Conservation (phyloP, 352 stramenopile genomes). For the Elongisporangium senticosum region DNA sequence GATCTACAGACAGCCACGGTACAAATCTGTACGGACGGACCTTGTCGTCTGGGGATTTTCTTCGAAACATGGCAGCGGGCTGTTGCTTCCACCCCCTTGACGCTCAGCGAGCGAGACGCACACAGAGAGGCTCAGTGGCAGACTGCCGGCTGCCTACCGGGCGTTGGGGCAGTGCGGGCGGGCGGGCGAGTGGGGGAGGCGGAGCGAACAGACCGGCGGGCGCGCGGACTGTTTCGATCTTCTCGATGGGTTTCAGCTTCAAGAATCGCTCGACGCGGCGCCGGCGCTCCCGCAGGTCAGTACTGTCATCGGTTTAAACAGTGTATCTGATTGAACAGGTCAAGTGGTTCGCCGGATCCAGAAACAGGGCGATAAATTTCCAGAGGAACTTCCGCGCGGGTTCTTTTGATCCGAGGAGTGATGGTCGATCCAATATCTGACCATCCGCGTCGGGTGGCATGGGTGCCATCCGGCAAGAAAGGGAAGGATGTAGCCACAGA, state of each 20-base stretch:
- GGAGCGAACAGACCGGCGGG: neutral
- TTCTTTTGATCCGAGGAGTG: neutral
- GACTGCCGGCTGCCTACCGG: neutral
- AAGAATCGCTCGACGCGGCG: neutral
- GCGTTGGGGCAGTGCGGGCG: neutral
- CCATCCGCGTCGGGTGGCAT: neutral
- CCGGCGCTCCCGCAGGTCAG: neutral
- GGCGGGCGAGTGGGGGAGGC: neutral
- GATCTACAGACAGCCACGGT: neutral
- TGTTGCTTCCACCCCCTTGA: neutral
- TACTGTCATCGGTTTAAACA: neutral
- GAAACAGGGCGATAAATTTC: neutral
- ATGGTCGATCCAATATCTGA: too few relatives aligned
- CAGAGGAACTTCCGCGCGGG: neutral
- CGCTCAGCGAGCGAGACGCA: neutral
- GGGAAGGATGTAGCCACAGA: neutral
- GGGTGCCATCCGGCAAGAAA: neutral
- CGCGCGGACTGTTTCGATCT: neutral
- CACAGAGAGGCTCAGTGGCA: neutral
- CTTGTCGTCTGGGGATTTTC: neutral
- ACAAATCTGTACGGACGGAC: neutral
- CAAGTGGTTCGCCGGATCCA: neutral
- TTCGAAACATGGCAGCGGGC: neutral
- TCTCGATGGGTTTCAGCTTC: neutral
- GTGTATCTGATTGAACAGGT: neutral